Base-by-base conservation (phyloP, 192 early-diverging fungal genomes). In the Coemansia sp. region DNA sequence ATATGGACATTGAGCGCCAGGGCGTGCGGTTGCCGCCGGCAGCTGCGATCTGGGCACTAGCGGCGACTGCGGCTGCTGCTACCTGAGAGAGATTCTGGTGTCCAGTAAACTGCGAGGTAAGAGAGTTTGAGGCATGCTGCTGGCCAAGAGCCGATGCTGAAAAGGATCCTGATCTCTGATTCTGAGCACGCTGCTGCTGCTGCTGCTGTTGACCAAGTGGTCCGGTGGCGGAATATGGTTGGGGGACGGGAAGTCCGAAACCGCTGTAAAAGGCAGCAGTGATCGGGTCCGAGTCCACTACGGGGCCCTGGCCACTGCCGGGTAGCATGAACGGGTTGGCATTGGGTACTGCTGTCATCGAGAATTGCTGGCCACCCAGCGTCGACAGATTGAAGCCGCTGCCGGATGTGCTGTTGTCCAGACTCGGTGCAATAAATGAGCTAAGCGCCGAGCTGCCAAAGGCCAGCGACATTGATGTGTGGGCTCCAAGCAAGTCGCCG, bases 281-380 rank as follows among this genome's bases (percentile, higher is more conserved):
- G 29, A 76, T 64, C 9, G 73, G 61, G 22, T 76, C 73, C 6
- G 58, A 28, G 35, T 70, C 67, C 10, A 36, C 17, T 3, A 50
- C 30, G 5, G 73, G 73, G 9, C 54, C 73, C 24, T 65, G 67
- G 37, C 65, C 71, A 39, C 60, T 74, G 28, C 71, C 71, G 9
- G 71, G 64, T 3, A 74, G 64, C 71, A 74, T 74, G 23, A 74
- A 58, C n/a, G 71, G 71, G 36, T 74, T 74, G n/a, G 71, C 17
- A 33, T 51, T 60, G 11, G 71, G 71, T 28, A 64, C 43, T 0
- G 71, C 71, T 7, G 71, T 67, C 50, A 56, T 11, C 23, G 46
- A 46, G 14, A 27, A 17, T 5, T 20, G 5, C n/a, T 15, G 10
- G n/a, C 18, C 8, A 46, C 19, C 20, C 18, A 5, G 6, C 6